A percentile compares a stretch with the other conserved stretches of the same genome.
Conservation (phyloP, 2,329 filamentous ascomycete genomes). For the Sporothrix schenckii region DNA sequence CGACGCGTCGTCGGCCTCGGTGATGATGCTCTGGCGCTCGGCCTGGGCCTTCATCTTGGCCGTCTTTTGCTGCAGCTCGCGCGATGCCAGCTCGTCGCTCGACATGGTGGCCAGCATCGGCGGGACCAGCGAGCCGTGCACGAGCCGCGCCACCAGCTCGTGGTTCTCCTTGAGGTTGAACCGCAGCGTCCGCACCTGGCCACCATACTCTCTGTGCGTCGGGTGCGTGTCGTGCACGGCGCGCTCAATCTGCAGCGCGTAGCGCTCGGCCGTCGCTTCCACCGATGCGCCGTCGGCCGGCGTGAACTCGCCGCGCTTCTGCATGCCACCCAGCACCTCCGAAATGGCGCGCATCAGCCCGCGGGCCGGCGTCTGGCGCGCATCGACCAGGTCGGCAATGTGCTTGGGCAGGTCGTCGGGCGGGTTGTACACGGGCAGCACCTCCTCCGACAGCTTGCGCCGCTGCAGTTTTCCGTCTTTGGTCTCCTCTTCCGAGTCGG, state of each 20-base stretch:
- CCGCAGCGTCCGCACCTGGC: constrained; percentile 73
- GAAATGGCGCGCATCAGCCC: constrained; percentile 71
- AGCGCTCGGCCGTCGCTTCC: constrained; percentile 66
- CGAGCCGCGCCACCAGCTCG: constrained; percentile 72
- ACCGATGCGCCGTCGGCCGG: constrained; percentile 66
- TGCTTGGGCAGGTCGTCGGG: constrained; percentile 56
- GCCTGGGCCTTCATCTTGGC: constrained; percentile 76
- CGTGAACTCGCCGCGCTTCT: constrained; percentile 65
- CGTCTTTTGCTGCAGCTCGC: constrained; percentile 79
- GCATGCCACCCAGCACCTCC: constrained; percentile 65
- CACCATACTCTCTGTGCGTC: constrained; percentile 55
- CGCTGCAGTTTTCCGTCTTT: constrained; percentile 54
- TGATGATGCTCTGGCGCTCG: constrained; percentile 80
- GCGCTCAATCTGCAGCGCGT: constrained; percentile 80
- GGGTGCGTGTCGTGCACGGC: constrained; percentile 62
- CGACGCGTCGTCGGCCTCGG: constrained; percentile 67
- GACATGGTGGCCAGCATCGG: constrained; percentile 85
- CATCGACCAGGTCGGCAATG: constrained; percentile 60
- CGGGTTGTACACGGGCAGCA: constrained; percentile 52
- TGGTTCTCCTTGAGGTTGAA: constrained; percentile 90
- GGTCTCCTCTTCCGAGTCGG: constrained; percentile 58
- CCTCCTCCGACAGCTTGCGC: constrained; percentile 59
- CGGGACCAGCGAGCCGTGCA: constrained; percentile 72
- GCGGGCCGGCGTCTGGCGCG: constrained; percentile 69
- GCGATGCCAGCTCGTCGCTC: constrained; percentile 85